Conservation (phyloP, 2,329 filamentous ascomycete species). For the Trichophyton mentagrophytes region DNA sequence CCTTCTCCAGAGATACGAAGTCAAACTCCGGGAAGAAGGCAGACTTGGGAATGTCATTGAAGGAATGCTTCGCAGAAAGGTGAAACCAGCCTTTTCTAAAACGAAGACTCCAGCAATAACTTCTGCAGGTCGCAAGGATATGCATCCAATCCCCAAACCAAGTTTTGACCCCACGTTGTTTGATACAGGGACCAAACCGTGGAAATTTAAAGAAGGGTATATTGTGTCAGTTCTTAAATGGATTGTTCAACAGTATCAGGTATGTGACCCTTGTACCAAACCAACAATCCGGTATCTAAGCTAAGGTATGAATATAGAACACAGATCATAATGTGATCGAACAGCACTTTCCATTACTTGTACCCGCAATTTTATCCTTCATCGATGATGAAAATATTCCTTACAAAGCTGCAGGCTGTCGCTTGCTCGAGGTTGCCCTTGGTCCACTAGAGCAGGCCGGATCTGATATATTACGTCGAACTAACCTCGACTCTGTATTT, state of each 20-base stretch:
- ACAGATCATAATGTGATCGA: slow-evolving; percentile 23
- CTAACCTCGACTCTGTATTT: slow-evolving; percentile 35
- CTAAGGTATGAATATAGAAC: slow-evolving; percentile 14
- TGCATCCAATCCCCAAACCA: slow-evolving; percentile 26
- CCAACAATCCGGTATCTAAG: neutral
- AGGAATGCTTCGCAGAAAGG: slow-evolving; percentile 20
- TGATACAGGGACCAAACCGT: slow-evolving; percentile 28
- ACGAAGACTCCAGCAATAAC: slow-evolving; percentile 32
- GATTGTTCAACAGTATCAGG: slow-evolving; percentile 26
- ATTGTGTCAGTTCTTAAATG: slow-evolving; percentile 25
- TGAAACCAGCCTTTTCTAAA: slow-evolving; percentile 32
- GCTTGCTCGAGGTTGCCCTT: slow-evolving; percentile 25
- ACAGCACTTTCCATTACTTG: slow-evolving; percentile 32
- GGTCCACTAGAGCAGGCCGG: slow-evolving; percentile 23
- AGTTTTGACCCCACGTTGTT: slow-evolving; percentile 26
- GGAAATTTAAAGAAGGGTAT: slow-evolving; percentile 27
- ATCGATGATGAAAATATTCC: slow-evolving; percentile 30
- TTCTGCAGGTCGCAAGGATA: slow-evolving; percentile 32
- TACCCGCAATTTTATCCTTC: slow-evolving; percentile 32
- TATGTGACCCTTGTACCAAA: slow-evolving; percentile 13
- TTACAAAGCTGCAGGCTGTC: slow-evolving; percentile 30
- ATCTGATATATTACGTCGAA: slow-evolving; percentile 30
- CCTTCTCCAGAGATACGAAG: slow-evolving; percentile 14
- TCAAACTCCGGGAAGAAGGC: slow-evolving; percentile 1
- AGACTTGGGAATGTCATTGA: slow-evolving; percentile 17